A percentile compares a stretch with the other conserved stretches of the same genome.
phyloP scores from a whole-genome alignment of 345 rosid species.

The Geranium rotundifolium region DNA sequence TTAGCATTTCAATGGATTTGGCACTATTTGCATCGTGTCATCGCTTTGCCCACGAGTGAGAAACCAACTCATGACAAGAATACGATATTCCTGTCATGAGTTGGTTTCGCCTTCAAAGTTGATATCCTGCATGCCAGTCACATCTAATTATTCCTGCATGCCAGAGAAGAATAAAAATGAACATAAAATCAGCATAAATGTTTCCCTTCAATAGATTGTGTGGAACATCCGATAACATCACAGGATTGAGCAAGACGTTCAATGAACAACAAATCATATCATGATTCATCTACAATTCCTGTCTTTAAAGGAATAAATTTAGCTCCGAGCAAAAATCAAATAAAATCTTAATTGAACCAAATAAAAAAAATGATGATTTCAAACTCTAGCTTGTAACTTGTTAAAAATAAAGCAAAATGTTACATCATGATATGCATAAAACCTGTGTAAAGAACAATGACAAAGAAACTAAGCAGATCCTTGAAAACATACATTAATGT shows the following conservation, averaged over 20 bases:
- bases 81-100: slow-evolving; percentile 88
- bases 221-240: too few relatives aligned
- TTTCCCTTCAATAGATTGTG: slow-evolving; percentile 1
- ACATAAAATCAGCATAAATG: slow-evolving; percentile 9
- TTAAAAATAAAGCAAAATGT: not conserved
- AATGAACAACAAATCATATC: too few relatives aligned
- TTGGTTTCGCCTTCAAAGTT: slow-evolving; percentile 91
- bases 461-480: not conserved
- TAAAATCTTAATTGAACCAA: not conserved
- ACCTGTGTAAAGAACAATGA: not conserved
- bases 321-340: not conserved
- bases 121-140: slow-evolving; percentile 82
- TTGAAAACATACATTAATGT: not conserved
- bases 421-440: not conserved
- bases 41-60: slow-evolving; percentile 51
- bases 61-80: slow-evolving; percentile 41
- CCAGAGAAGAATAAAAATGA: slow-evolving; percentile 28
- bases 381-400: too few relatives aligned
- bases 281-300: not conserved
- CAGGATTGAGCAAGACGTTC: too few relatives aligned
- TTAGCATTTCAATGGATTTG: slow-evolving; percentile 70
- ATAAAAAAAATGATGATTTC: too few relatives aligned
- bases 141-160: slow-evolving; percentile 86
- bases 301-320: not conserved
- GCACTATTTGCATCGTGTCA: slow-evolving; percentile 67